Conservation (phyloP, 352 stramenopile genomes). For the Pythium oligandrum region DNA sequence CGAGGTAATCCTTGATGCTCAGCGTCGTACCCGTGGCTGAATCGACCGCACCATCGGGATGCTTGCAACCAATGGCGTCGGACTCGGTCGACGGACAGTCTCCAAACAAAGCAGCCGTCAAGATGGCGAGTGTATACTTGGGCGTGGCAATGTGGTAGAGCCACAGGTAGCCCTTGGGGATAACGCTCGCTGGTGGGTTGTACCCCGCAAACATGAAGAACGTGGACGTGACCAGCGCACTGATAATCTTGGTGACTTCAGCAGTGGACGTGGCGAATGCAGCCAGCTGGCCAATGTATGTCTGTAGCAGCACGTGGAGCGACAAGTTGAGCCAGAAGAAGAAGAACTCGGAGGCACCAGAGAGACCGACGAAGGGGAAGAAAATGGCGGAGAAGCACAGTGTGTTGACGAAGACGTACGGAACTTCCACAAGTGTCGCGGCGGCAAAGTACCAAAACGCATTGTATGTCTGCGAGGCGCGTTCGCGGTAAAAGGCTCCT, state of each 20-base stretch:
- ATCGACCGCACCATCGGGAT: too few species aligned
- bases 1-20: background rate
- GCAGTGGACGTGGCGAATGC: constrained; percentile 22
- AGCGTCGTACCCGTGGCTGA: background rate
- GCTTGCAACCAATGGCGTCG: background rate
- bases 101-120: constrained; percentile 4
- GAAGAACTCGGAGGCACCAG: constrained; percentile 15
- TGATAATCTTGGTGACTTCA: constrained; percentile 11
- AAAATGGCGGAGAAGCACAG: constrained; percentile 34
- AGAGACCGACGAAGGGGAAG: constrained; percentile 38
- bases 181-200: constrained; percentile 9
- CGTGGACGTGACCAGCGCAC: constrained; percentile 21
- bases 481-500: constrained; percentile 77
- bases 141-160: constrained; percentile 13
- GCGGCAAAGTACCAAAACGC: constrained; percentile 24
- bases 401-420: constrained; percentile 15
- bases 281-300: constrained; percentile 60
- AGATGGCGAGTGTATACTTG: constrained; percentile 6
- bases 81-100: background rate
- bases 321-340: constrained; percentile 53
- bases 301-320: constrained; percentile 36
- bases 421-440: constrained; percentile 46
- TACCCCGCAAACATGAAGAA: constrained; percentile 35
- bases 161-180: constrained; percentile 11
- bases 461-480: constrained; percentile 62